A percentile compares a stretch with the other conserved stretches of the same genome.
These are phyloP conservation scores for Trichoderma parareesei DNA, from an alignment of 495 filamentous ascomycete genomes.

Conservation along the genomic window DNA sequence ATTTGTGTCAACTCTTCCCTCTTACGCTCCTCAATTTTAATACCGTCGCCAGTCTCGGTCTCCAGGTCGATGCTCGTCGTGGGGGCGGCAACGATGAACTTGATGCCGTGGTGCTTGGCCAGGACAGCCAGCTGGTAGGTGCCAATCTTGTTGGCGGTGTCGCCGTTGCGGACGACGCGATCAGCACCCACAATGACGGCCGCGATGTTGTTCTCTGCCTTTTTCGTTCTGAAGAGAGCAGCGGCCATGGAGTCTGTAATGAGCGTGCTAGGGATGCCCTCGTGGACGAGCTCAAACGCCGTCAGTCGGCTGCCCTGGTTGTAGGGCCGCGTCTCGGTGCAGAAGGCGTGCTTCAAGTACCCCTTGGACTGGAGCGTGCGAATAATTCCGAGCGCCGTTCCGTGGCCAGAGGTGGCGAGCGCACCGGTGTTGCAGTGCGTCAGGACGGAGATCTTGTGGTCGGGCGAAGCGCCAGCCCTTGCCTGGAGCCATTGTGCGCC, in stretches of 20 bases:
- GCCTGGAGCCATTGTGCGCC: constrained; percentile 74
- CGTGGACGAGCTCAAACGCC: constrained; percentile 90
- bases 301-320: constrained; percentile 95
- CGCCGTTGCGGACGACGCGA: constrained; percentile 89
- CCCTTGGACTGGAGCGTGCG: constrained; percentile 63
- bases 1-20: constrained; percentile 71
- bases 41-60: constrained; percentile 64
- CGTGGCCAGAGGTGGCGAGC: constrained; percentile 91
- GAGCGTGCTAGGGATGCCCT: constrained; percentile 83
- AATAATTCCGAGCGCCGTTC: constrained; percentile 90
- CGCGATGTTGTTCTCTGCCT: constrained; percentile 52
- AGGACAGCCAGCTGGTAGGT: constrained; percentile 88
- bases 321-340: constrained; percentile 94
- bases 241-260: constrained; percentile 97
- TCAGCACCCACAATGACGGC: constrained; percentile 93
- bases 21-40: constrained; percentile 82
- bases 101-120: constrained; percentile 77
- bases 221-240: constrained; percentile 58
- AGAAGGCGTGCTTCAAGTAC: constrained; percentile 72
- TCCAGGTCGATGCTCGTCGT: constrained; percentile 86
- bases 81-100: constrained; percentile 91
- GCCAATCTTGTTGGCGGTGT: constrained; percentile 97
- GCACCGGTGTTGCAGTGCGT: constrained; percentile 99
- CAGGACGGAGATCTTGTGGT: constrained; percentile 57
- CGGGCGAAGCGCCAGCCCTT: constrained; percentile 31